Evolutionary conservation across 805 yeast species (phyloP).

Genomic region (Lipomyces anomalus): DNA sequence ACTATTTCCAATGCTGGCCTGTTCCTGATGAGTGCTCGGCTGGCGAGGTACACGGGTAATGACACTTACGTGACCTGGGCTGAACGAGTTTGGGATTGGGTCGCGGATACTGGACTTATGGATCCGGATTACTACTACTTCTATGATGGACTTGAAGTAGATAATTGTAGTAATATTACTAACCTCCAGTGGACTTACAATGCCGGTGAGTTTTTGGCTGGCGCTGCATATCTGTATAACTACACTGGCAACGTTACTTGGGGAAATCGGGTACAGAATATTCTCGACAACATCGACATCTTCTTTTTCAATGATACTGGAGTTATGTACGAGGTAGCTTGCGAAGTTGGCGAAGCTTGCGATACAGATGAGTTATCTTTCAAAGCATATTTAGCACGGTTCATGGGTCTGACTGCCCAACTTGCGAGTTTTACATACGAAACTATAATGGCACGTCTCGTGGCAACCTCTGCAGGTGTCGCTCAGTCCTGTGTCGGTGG

Average conservation of each 20-base stretch:
- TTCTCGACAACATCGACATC: constrained; percentile 51
- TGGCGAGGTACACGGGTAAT: constrained; percentile 75
- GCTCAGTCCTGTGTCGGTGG: constrained; percentile 86
- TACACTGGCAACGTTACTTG: constrained; percentile 61
- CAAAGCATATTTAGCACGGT: constrained; percentile 75
- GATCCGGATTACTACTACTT: constrained; percentile 28
- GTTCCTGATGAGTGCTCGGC: constrained; percentile 74
- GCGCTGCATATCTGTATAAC: constrained; percentile 76
- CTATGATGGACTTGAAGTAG: constrained; percentile 48
- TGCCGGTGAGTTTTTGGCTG: constrained; percentile 71
- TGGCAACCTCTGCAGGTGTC: constrained; percentile 63
- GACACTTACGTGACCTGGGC: constrained; percentile 66
- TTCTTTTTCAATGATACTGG: constrained; percentile 41
- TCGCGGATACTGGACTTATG: constrained; percentile 44
- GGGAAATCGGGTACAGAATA: constrained; percentile 53
- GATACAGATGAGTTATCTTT: constrained; percentile 88
- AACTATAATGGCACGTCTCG: constrained; percentile 32
- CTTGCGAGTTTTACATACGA: constrained; percentile 52
- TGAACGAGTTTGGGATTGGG: constrained; percentile 71
- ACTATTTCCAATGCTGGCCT: constrained; percentile 78
- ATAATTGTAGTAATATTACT: constrained; percentile 58
- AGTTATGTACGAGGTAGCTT: constrained; percentile 76
- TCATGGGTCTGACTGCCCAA: constrained; percentile 66
- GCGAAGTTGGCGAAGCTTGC: constrained; percentile 62
- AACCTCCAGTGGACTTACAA: constrained; percentile 79